Evolutionary conservation across 2,329 filamentous ascomycete genomes (phyloP), one percentile per base, ranked within the genome.

Genomic region (Cladosporium colombiae): DNA sequence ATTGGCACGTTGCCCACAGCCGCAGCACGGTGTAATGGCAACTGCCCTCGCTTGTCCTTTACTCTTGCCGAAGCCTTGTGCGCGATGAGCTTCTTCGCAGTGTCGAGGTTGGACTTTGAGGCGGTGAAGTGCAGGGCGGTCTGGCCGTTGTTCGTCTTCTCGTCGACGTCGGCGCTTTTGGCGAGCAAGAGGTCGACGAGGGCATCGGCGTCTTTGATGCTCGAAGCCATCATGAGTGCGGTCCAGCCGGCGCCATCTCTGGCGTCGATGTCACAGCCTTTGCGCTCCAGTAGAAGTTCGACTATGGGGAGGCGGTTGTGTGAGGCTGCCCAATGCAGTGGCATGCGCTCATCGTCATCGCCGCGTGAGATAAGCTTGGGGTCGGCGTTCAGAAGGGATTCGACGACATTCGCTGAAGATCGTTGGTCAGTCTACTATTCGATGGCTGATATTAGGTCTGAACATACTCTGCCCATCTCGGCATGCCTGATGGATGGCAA

Each of bases 251-350:
- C 88, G 65, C 85, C 89, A 74, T 96, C 92, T 80, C 92, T 87
- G 21, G 89, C 89, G 78, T 98, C 93, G 0, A 91, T 86, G 75
- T 98, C 92, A 74, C 97, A 97, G 66, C 84, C 83, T 72, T 89
- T 89, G 68, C 84, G 82, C 65, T 91, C 84, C 2, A 90, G 84
- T 4, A 98, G 83, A 23, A 94, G 76, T 59, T 90, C 83, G 21
- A 91, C 88, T 66, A 97, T 92, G 27, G 89, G 85, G 7, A 89
- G 79, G 70, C 88, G 89, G 76, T 95, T 96, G 78, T 91, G 90
- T 25, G 93, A 95, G 1, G 88, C 87, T 0, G 95, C 94, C 95
- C 95, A 99, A 82, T 99, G 95, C 65, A 98, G 88, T 2, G 95
- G 89, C 44, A 97, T 86, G 53, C 95, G 91, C 18, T 92, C 92